Base-by-base conservation (phyloP, 2,329 filamentous ascomycete genomes). In the Ophiocordyceps camponoti-floridani region DNA sequence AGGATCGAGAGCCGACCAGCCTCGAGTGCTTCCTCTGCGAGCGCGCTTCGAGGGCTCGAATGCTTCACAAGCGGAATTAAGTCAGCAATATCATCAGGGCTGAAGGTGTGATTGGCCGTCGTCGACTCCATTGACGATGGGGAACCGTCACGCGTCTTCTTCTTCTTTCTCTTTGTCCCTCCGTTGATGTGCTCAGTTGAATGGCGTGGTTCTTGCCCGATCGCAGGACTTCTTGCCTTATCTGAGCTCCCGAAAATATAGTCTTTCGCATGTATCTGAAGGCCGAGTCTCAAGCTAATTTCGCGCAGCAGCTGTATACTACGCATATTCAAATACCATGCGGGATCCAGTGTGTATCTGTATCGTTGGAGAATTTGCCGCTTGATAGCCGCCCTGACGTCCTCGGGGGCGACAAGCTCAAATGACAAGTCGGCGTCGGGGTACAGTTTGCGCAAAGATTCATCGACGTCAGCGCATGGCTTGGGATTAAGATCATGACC, bases 11-110 rank as follows among this genome's bases (percentile, higher is more conserved):
- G 89, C 44, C 88, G 84, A 23, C 91, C 91, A 46, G 89, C 91
- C 62, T 98, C 91, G 40, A 98, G 71, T 13, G 91, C 89, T 65
- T 98, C 91, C 61, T 98, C 91, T 0, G 91, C 89, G 48, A 98
- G 73, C 26, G 85, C 71, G 59, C 88, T 95, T 63, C 85, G 82
- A 37, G 89, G 91, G 48, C 84, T 81, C 4, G 91, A 91, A 59
- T 98, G 88, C 70, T 96, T 96, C 56, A 96, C 77, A 41, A 96
- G 67, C 8, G 91, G 91, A n/a, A 95, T 84, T 48, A 95, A 72
- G 63, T 95, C 95, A 52, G 94, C 65, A 50, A 98, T 74, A 54
- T 98, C 87, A 48, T 94, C 87, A 1, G 85, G 70, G 44, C 68
- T 72, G 64, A 98, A 96, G 12, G 62, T 64, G 48, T 63, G 58